These are phyloP conservation scores for Aschersonia sp. DNA, from an alignment of 2,329 filamentous ascomycete species.

Conservation along the genomic window DNA sequence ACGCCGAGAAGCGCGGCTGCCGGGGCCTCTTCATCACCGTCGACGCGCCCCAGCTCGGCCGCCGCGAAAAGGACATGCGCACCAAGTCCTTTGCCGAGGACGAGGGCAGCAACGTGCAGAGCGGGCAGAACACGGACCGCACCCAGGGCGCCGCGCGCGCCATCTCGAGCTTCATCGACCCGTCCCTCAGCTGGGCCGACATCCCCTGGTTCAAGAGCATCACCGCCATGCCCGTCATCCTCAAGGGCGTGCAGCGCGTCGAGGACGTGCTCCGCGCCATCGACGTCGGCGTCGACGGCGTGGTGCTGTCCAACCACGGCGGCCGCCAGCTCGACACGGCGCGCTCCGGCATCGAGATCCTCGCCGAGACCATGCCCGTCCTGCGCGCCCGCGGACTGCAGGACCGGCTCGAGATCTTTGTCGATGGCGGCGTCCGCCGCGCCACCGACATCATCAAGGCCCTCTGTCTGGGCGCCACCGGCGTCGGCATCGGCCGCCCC, in stretches of 20 bases:
- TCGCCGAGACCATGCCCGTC: conserved; percentile 86
- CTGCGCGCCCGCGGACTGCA: conserved; percentile 61
- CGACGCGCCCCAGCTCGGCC: conserved; percentile 87
- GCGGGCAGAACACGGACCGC: conserved; percentile 61
- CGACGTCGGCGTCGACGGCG: conserved; percentile 69
- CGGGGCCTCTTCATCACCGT: conserved; percentile 97
- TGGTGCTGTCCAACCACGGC: conserved; percentile 92
- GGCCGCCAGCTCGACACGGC: conserved; percentile 89
- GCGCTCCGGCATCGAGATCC: conserved; percentile 73
- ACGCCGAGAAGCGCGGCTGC: conserved; percentile 84
- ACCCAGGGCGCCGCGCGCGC: conserved; percentile 87
- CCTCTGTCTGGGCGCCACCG: conserved; percentile 77
- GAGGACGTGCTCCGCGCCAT: conserved; percentile 87
- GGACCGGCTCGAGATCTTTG: conserved; percentile 68
- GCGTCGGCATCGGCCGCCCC: conserved; percentile 85
- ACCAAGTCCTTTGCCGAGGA: conserved; percentile 62
- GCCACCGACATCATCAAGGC: conserved; percentile 94
- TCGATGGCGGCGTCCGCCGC: conserved; percentile 82
- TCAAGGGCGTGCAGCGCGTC: conserved; percentile 93
- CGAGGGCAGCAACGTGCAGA: conserved; percentile 69
- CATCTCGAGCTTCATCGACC: conserved; percentile 95
- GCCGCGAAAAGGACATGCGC: conserved; percentile 96
- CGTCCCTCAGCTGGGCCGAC: conserved; percentile 82
- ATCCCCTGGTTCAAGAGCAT: conserved; percentile 85
- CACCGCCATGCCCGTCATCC: conserved; percentile 85